Base-by-base conservation (phyloP, 306 rosid genomes). In the Quercus wislizeni region DNA sequence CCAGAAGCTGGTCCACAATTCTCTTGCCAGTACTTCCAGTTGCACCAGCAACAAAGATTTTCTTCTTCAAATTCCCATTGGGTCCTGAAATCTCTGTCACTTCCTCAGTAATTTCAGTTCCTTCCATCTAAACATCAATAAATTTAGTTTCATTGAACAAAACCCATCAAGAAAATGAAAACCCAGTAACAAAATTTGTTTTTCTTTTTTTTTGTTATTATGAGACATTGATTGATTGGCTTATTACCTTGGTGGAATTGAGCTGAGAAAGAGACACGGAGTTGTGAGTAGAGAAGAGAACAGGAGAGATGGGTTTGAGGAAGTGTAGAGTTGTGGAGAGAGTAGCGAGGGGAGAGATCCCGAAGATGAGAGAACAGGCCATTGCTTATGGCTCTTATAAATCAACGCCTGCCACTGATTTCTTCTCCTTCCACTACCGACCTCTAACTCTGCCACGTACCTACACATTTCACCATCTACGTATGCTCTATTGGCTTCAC, bases 41-140 rank as follows among this genome's bases (percentile, higher is more conserved):
- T 12, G 99, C 97, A 15, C 99, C 99, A 49, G 95, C 99, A 68
- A 94, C 99, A 88, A 94, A 94, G 9, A 92, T 73, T 76, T 90
- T 94, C 87, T 80, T 94, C 87, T 83, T 85, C 31, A 74, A 83
- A 77, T 28, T 69, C 38, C 35, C 76, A 77, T 79, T 86, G 30
- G 82, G 84, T 11, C 62, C 85, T 20, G 76, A 71, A 57, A 51
- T 76, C 61, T 75, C 86, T n/a, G 76, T 14, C 17, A 79, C 82
- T 77, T 89, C 89, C 86, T 88, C 88, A 1, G 79, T 78, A 19
- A 90, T 91, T 85, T 86, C 92, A 77, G 76, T 64, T 51, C 91
- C 90, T 85, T 85, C 91, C 99, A 94, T 94, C 97, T 94, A 82
- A 28, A 43, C 74, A 82, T 20, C 61, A 57, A 51, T 28, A 43